phyloP scores from a whole-genome alignment of 2,329 filamentous ascomycete species.

The Lomentospora prolificans region DNA sequence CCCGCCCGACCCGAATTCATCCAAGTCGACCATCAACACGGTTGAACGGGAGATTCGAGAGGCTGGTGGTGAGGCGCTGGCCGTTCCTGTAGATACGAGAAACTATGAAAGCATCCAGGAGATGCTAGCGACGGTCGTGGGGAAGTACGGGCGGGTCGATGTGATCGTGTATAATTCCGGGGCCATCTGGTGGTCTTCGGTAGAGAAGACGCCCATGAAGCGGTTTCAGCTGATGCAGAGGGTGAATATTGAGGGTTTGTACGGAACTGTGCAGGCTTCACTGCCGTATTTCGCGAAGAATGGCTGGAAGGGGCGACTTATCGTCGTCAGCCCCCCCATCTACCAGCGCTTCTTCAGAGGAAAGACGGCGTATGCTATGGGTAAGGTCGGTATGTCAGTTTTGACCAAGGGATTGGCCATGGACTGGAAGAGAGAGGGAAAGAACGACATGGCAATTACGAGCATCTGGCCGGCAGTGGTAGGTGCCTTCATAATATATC shows the following conservation, averaged over 20 bases:
- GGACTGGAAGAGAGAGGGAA: slow-evolving; percentile 62
- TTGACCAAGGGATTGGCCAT: slow-evolving; percentile 73
- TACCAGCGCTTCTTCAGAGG: slow-evolving; percentile 78
- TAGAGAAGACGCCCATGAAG: slow-evolving; percentile 62
- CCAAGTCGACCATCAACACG: slow-evolving; percentile 67
- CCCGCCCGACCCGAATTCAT: slow-evolving; percentile 68
- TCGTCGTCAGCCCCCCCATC: slow-evolving; percentile 76
- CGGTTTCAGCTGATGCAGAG: slow-evolving; percentile 71
- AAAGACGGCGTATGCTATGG: slow-evolving; percentile 74
- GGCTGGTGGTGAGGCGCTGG: slow-evolving; percentile 52
- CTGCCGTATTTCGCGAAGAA: slow-evolving; percentile 52
- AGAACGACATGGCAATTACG: slow-evolving; percentile 62
- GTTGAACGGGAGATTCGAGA: slow-evolving; percentile 64
- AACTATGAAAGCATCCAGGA: slow-evolving; percentile 48
- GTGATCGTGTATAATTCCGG: slow-evolving; percentile 75
- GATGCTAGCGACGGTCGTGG: slow-evolving; percentile 50
- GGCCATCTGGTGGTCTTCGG: slow-evolving; percentile 74
- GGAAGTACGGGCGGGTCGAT: slow-evolving; percentile 55
- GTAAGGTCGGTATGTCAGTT: slow-evolving; percentile 74
- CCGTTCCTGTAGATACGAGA: slow-evolving; percentile 62
- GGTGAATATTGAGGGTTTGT: slow-evolving; percentile 67
- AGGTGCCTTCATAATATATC: no score
- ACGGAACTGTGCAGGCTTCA: slow-evolving; percentile 57
- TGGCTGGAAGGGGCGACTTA: slow-evolving; percentile 47
- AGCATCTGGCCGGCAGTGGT: slow-evolving; percentile 75